phyloP scores from a whole-genome alignment of 768 basidiomycete genomes.

The Russula sp. region DNA sequence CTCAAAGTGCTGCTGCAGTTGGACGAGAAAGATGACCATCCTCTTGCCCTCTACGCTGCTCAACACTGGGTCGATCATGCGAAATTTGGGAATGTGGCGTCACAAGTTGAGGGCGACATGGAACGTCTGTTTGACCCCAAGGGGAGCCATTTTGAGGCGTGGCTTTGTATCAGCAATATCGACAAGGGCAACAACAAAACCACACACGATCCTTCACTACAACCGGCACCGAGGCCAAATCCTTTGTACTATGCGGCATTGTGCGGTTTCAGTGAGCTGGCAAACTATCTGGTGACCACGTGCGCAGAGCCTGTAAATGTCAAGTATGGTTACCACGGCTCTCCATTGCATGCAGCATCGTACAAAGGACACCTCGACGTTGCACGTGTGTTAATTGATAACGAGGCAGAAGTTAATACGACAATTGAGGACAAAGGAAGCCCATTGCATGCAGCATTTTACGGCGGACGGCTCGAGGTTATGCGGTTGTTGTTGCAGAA shows the following conservation, averaged over 20 bases:
- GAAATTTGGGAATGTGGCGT: not conserved
- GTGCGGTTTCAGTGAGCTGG: not conserved
- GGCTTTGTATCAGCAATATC: not conserved
- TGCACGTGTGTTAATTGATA: not conserved
- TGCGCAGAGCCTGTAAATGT: not conserved
- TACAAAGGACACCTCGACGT: not conserved
- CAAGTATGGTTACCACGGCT: not conserved
- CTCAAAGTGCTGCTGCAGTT: not conserved
- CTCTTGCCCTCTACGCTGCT: not conserved
- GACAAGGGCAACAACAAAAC: not conserved
- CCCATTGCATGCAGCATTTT: not conserved
- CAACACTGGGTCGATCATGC: not conserved
- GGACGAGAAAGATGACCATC: too few species aligned
- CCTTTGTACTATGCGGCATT: not conserved
- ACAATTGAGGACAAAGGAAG: too few species aligned
- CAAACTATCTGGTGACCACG: not conserved
- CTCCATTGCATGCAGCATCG: not conserved
- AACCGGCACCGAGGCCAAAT: not conserved
- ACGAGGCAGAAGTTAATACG: not conserved
- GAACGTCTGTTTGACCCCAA: not conserved
- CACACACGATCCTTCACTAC: not conserved
- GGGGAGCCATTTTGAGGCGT: not conserved
- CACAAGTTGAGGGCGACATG: not conserved
- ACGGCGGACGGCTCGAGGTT: not conserved
- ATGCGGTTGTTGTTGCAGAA: not conserved